Conservation (phyloP, 306 rosid species). For the Oxytropis ochrocephala region DNA sequence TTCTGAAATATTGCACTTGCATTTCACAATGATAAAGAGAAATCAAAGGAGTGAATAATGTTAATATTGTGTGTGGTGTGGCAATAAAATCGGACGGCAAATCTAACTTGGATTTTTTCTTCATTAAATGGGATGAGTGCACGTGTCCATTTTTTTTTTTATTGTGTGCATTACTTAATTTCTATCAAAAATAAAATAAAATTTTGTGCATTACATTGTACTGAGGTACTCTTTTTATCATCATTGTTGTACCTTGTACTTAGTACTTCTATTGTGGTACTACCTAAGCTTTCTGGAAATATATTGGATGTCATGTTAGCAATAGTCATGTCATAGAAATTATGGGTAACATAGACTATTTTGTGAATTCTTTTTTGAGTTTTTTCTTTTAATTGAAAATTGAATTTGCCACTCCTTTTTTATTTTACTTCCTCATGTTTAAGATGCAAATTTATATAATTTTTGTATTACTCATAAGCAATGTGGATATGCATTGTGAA, state of each 20-base stretch:
- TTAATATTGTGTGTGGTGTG: background rate
- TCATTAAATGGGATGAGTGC: background rate
- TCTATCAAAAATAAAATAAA: too few species aligned
- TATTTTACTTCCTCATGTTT: background rate
- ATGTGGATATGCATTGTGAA: too few species aligned
- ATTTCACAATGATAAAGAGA: background rate
- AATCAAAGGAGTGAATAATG: background rate
- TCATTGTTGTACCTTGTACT: constrained; percentile 23
- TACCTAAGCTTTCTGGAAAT: background rate
- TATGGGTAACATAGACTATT: background rate
- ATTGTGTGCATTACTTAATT: background rate
- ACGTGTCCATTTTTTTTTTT: constrained; percentile 14
- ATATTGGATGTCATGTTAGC: background rate
- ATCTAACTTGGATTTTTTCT: background rate
- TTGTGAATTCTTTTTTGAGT: background rate
- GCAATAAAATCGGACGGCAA: background rate
- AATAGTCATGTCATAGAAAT: constrained; percentile 1
- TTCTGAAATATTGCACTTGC: background rate
- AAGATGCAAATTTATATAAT: too few species aligned
- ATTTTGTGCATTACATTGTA: background rate
- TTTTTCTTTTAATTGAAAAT: background rate
- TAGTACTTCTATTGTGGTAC: constrained; percentile 8
- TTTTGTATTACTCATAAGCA: too few species aligned
- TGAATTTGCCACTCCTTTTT: background rate
- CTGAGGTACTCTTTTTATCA: constrained; percentile 18